Evolutionary conservation across 2,329 filamentous ascomycete species (phyloP), one percentile per base, ranked within the genome.

Genomic region (Pestalotiopsis sp.): DNA sequence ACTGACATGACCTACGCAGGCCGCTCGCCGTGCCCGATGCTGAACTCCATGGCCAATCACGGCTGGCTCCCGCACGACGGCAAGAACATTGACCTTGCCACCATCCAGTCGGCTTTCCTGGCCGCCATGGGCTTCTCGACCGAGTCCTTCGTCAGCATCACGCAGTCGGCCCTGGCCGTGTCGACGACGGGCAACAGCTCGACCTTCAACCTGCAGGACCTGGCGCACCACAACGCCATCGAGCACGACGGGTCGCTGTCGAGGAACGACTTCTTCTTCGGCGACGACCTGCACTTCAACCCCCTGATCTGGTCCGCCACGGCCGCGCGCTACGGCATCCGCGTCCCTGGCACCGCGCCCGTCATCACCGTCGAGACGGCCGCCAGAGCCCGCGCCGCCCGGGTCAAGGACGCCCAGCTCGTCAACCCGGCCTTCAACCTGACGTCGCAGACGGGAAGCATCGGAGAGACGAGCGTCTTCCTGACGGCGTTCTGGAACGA

Each of bases 101-200:
- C 49, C 2, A 57, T 65, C 49, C 64, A 57, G 49, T 65, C 41
- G 3, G 64, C 49, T 13, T 55, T 55, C 41, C 27, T 36, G 25
- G 9, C 17, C 20, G 64, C 64, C 64, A 55, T 65, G 64, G 45
- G 45, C 36, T 58, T 57, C 45, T 45, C 36, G 36, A 23, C 41
- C 14, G 64, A 55, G 17, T 27, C 36, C 45, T 58, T 65, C n/a
- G 14, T 65, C 45, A 36, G 45, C 25, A 64, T 64, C 36, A 65
- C 64, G 4, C 20, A 55, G 27, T 23, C 61, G 38, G 41, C 64
- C 23, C 64, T 65, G 12, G 64, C 64, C 13, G 45, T 58, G n/a
- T 65, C 64, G 45, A 58, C 64, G 4, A 65, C 64, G 64, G 64
- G 64, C 64, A 65, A 65, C 45, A 58, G 45, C 64, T 65, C 64